Evolutionary conservation across 1,284 basidiomycete genomes (phyloP).

Genomic region (Cystobasidium slooffiae): DNA sequence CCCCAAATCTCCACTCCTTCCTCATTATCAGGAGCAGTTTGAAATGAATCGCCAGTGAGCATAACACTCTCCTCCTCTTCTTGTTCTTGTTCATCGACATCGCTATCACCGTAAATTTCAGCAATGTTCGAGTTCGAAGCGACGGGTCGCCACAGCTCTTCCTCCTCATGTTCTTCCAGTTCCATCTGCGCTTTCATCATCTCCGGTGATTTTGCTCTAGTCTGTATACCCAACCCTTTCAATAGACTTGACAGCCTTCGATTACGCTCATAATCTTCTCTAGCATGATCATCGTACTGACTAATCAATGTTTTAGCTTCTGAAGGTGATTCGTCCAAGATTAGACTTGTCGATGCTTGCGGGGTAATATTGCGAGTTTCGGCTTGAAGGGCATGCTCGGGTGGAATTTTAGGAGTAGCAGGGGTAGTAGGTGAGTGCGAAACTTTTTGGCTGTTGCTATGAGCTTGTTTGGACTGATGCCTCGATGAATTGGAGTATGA

Average conservation of each 20-base stretch:
- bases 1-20: not conserved
- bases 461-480: not conserved
- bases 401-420: conserved; percentile 65
- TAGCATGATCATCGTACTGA: conserved; percentile 26
- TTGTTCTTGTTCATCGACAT: not conserved
- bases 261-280: conserved; percentile 46
- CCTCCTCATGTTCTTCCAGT: not conserved
- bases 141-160: not conserved
- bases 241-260: conserved; percentile 45
- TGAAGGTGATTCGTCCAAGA: not conserved
- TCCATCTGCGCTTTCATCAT: not conserved
- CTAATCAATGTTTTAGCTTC: not conserved
- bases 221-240: conserved; percentile 39
- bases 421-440: conserved; percentile 47
- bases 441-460: not conserved
- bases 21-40: not conserved
- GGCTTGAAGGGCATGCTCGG: conserved; percentile 55
- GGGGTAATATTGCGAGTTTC: conserved; percentile 2
- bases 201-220: not conserved
- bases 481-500: not conserved
- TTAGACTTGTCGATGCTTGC: conserved; percentile 47
- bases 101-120: not conserved
- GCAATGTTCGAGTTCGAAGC: not conserved
- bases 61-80: not conserved
- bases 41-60: not conserved